Base-by-base conservation (phyloP, 2,329 filamentous ascomycete genomes). In the Xylaria sp. region DNA sequence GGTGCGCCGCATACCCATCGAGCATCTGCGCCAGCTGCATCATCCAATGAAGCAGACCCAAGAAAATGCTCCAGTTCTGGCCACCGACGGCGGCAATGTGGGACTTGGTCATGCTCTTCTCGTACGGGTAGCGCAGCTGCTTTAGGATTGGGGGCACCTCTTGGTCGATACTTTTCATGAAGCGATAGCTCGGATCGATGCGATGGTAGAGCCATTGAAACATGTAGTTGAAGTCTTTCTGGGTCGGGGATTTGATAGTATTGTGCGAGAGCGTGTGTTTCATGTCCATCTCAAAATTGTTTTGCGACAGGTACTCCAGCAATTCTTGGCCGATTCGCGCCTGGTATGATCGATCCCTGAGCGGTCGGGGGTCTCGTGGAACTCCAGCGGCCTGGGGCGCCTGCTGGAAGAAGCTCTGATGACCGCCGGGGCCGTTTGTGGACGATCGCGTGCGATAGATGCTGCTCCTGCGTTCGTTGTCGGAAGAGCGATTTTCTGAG, bases 231-330 rank as follows among this genome's bases (percentile, higher is more conserved):
- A 99, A 99, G 80, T 99, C 96, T 78, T 99, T 99, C 76, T 98
- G 95, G 0, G 95, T 99, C 0, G 96, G 97, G 52, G 93, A 97
- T 76, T 93, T 95, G 78, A 97, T 90, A 7, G 94, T 92, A 76
- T 98, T 98, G 72, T 92, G 91, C 0, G 93, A 93, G n/a, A 99
- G 85, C 1, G 90, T 91, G 80, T 98, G 93, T 82, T 97, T 98
- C 91, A 97, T 97, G 75, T 98, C 94, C 87, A 98, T 90, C 81
- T 99, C 96, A 77, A 98, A 99, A 78, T 98, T 97, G 80, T 98
- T 91, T 66, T 94, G 91, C 0, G 93, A 91, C 78, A 99, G 87
- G 78, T 97, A 99, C 74, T 99, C 96, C 73, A 97, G 84, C 65
- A 99, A 82, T 77, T 99, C 94, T 75, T 96, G 92, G 8, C 92